These are phyloP conservation scores for Metschnikowia kofuensis DNA, from an alignment of 805 yeast species.

Conservation along the genomic window DNA sequence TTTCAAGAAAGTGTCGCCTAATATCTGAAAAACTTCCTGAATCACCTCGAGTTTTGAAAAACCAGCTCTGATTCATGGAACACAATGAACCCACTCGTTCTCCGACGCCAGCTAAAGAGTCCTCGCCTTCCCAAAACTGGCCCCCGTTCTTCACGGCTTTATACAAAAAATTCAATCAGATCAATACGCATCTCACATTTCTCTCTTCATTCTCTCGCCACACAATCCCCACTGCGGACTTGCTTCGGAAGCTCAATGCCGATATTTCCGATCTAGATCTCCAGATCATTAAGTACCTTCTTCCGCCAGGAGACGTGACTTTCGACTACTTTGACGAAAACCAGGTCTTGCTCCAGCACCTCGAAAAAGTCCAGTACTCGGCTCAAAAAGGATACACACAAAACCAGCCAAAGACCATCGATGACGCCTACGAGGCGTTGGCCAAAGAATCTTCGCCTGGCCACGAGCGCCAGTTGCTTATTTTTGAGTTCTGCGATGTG, in stretches of 20 bases:
- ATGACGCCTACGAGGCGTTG: slow-evolving; percentile 57
- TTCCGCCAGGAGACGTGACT: slow-evolving; percentile 68
- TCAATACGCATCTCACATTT: slow-evolving; percentile 38
- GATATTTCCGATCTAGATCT: slow-evolving; percentile 49
- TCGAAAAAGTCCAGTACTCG: slow-evolving; percentile 41
- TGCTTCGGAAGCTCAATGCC: slow-evolving; percentile 30
- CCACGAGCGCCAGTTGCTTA: slow-evolving; percentile 50
- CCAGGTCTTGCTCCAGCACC: slow-evolving; percentile 47
- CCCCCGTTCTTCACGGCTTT: slow-evolving; percentile 11
- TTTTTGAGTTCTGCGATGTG: slow-evolving; percentile 78
- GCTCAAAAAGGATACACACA: slow-evolving; percentile 35
- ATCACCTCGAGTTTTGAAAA: no score
- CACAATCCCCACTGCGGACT: slow-evolving; percentile 27
- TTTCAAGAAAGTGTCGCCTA: no score
- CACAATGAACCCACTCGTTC: neutral
- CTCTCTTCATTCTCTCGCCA: slow-evolving; percentile 21
- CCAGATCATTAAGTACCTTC: slow-evolving; percentile 56
- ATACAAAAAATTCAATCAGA: slow-evolving; percentile 13
- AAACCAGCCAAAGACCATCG: slow-evolving; percentile 27
- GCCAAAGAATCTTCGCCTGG: slow-evolving; percentile 48
- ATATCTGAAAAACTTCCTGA: no score
- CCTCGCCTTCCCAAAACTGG: slow-evolving; percentile 4
- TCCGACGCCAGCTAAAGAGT: neutral
- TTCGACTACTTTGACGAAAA: slow-evolving; percentile 75
- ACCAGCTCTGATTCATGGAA: neutral